Base-by-base conservation (phyloP, 2,329 filamentous ascomycete species). In the Grosmannia clavigera region DNA sequence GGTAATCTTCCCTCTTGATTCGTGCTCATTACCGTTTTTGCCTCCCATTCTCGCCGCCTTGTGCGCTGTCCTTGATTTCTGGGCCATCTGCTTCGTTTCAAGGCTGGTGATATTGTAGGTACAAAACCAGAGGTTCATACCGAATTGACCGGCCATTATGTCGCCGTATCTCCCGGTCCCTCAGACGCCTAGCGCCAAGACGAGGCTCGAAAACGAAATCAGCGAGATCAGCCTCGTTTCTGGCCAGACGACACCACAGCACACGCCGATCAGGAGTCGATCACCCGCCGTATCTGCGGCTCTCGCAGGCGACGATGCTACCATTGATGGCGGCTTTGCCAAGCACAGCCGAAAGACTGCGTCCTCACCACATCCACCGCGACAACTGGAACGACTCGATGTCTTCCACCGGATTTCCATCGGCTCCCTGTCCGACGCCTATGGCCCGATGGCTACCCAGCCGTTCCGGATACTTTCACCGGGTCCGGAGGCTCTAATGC, bases 351-450 rank as follows among this genome's bases (percentile, higher is more conserved):
- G 2, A 16, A 57, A 53, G 33, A 3, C 33, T 2, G 5, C 46
- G 2, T 6, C 33, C 25, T 53, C 40, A 9, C 43, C 52, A 29
- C 16, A 29, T 12, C 31, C 38, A 2, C 19, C 19, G 2, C 40
- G 33, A 9, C 58, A 31, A 4, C 52, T 64, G 2, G 59, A 63
- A 52, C 61, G 63, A 53, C 69, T 69, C 5, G 68, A 69, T 29
- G 60, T 66, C 16, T 68, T 74, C 56, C 70, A 74, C 55, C 70
- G 73, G 6, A 59, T 74, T 1, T 76, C 78, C 1, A 70, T 72
- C 16, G 76, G 75, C 61, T 73, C 75, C 0, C 67, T 76, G 5
- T 75, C 75, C 3, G 73, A 71, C 22, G 61, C 58, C 52, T 64
- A 67, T 60, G 67, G 66, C 12, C 65, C 62, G n/a, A 40, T 63